Conservation (phyloP, 768 basidiomycete species). For the Mycena polygramma region DNA sequence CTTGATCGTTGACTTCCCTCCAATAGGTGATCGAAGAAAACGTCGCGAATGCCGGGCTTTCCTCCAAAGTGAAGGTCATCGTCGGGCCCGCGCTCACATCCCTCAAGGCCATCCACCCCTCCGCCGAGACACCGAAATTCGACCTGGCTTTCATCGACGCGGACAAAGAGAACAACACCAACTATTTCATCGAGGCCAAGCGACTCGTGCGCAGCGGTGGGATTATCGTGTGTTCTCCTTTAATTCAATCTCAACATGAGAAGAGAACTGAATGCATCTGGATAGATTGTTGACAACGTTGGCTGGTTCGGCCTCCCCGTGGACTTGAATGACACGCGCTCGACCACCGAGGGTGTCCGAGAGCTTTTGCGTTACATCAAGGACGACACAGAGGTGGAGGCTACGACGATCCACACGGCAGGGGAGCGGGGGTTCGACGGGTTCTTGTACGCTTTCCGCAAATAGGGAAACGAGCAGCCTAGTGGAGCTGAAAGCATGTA, state of each 20-base stretch:
- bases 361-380: constrained; percentile 50
- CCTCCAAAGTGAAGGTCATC: constrained; percentile 61
- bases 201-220: constrained; percentile 59
- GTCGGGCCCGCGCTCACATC: constrained; percentile 66
- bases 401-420: constrained; percentile 47
- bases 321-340: constrained; percentile 38
- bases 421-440: constrained; percentile 52
- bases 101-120: constrained; percentile 56
- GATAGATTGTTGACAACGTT: constrained; percentile 59
- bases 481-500: too few relatives aligned
- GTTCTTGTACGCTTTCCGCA: constrained; percentile 44
- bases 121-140: constrained; percentile 60
- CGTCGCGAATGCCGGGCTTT: constrained; percentile 65
- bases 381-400: constrained; percentile 49
- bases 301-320: constrained; percentile 50
- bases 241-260: too few relatives aligned
- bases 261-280: too few relatives aligned
- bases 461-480: constrained; percentile 1
- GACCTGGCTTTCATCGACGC: constrained; percentile 73
- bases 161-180: constrained; percentile 57
- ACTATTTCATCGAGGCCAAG: constrained; percentile 59
- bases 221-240: constrained; percentile 52
- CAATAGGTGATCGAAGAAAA: constrained; percentile 71
- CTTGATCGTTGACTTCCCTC: neutral
- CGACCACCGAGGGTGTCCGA: constrained; percentile 48